Base-by-base conservation (phyloP, 352 stramenopile species). In the Phytopythium aichiense region DNA sequence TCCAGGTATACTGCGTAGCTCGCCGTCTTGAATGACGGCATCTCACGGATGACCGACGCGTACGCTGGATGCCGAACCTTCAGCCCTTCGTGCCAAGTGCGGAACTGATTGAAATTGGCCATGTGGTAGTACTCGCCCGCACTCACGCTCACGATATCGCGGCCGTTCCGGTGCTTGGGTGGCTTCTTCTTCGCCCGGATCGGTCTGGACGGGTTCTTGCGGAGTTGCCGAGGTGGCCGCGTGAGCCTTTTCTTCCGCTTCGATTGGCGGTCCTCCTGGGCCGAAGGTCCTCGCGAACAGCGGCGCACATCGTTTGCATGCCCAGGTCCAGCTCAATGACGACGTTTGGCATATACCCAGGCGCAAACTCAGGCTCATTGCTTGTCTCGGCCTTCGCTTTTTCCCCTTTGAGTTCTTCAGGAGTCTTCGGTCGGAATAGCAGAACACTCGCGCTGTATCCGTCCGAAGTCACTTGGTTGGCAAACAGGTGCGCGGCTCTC, bases 251-350 rank as follows among this genome's bases (percentile, higher is more conserved):
- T 63, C 28, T 51, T 59, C 33, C 33, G 33, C 33, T 38, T 38
- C 7, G 33, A 38, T 5, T 12, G 33, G 23, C 16, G 38, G 5
- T 0, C 5, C 38, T 8, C 15, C 38, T 16, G 12, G 42, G 42
- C 7, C 42, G 42, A 48, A 23, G 18, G 20, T 48, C 42, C 42
- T 48, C 42, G 42, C 42, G 18, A 48, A 51, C 55, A 20, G 54
- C 64, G 23, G 59, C 65, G 28, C 46, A 56, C 2, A 70, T 20
- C 0, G 48, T 30, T 16, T 58, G 46, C 64, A 70, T 61, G 1
- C 59, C 64, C 31, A 55, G 55, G 60, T 70, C 59, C 13, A 70
- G 59, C 11, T 55, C 64, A 16, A 66, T 61, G 1, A 64, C 40
- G 50, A 66, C 55, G 25, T 70, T 9, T 0, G 64, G 59, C 16